phyloP scores from a whole-genome alignment of 257 asterid genomes.

The Rubia yunnanensis region DNA sequence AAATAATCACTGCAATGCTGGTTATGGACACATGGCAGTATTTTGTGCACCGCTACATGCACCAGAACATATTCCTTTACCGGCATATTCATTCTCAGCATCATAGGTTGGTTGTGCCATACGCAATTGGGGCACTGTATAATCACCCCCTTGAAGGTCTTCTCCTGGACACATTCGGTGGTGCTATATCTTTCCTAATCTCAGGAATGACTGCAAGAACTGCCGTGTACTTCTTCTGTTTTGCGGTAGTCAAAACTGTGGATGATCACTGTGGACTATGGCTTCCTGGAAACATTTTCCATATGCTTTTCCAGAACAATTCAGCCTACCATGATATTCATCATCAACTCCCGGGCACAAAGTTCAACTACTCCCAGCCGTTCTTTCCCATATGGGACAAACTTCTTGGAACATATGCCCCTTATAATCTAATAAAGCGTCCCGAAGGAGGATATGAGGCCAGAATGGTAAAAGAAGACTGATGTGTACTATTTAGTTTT shows the following conservation, averaged over 20 bases:
- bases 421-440: constrained; percentile 54
- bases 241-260: constrained; percentile 68
- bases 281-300: constrained; percentile 84
- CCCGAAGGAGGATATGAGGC: constrained; percentile 87
- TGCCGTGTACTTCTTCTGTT: constrained; percentile 75
- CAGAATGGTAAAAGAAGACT: constrained; percentile 50
- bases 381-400: constrained; percentile 89
- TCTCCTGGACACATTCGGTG: constrained; percentile 73
- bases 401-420: constrained; percentile 64
- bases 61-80: constrained; percentile 75
- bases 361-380: constrained; percentile 82
- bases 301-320: constrained; percentile 58
- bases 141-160: constrained; percentile 91
- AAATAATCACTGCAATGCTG: constrained; percentile 65
- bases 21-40: constrained; percentile 96
- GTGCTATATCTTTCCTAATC: constrained; percentile 70
- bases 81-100: constrained; percentile 79
- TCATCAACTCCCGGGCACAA: constrained; percentile 81
- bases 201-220: constrained; percentile 88
- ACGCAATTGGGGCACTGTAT: constrained; percentile 80
- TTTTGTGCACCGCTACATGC: constrained; percentile 95
- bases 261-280: constrained; percentile 93
- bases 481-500: constrained; percentile 8
- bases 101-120: constrained; percentile 67
- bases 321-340: constrained; percentile 86